These are phyloP conservation scores for Eucalyptus polyanthemos DNA, from an alignment of 345 rosid genomes.

Conservation along the genomic window DNA sequence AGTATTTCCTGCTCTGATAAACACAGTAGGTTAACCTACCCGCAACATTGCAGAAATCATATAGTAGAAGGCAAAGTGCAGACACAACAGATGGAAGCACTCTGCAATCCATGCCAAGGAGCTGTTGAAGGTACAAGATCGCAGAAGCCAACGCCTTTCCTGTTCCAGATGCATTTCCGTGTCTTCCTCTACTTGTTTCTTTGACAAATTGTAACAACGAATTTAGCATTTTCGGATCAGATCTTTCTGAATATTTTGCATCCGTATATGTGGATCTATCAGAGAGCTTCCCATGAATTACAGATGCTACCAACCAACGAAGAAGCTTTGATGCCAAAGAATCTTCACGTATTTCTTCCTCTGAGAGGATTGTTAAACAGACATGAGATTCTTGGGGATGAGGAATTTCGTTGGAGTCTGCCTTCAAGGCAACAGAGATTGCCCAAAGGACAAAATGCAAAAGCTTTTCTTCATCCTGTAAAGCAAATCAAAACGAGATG, in stretches of 20 bases:
- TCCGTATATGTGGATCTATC: not conserved
- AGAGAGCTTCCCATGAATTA: conserved; percentile 53
- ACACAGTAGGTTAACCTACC: conserved; percentile 20
- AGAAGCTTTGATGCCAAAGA: conserved; percentile 50
- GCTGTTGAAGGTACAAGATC: conserved; percentile 53
- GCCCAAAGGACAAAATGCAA: not conserved
- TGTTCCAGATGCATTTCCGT: not conserved
- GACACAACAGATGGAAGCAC: conserved; percentile 51
- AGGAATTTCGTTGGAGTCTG: conserved; percentile 10
- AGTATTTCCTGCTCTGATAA: not conserved
- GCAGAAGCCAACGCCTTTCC: conserved; percentile 33
- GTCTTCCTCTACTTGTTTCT: conserved; percentile 11
- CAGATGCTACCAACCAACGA: conserved; percentile 81
- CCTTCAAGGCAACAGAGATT: not conserved
- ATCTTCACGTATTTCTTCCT: conserved; percentile 37
- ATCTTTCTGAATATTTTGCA: not conserved
- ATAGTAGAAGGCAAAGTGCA: conserved; percentile 50
- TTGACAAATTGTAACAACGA: conserved; percentile 25
- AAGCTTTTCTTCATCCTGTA: not conserved
- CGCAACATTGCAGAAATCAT: conserved; percentile 8
- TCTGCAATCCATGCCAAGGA: conserved; percentile 23
- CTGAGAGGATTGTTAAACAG: not conserved
- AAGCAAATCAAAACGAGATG: not conserved
- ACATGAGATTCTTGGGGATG: conserved; percentile 3
- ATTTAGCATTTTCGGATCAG: conserved; percentile 1